Evolutionary conservation across 108 stramenopile genomes (phyloP).

Genomic region (Conticribra weissflogii): DNA sequence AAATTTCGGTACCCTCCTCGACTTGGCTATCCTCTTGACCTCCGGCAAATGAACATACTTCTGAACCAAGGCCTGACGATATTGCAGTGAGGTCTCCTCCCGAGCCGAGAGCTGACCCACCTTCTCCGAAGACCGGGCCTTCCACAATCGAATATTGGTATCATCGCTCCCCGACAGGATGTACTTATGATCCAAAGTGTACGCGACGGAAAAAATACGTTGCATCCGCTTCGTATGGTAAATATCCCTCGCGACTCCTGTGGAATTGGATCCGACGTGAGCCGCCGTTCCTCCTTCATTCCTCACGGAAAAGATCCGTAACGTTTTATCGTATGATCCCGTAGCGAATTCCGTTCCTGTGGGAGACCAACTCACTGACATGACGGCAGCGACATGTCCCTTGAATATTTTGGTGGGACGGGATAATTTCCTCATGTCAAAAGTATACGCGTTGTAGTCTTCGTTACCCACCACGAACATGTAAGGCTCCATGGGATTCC

Average conservation of each 20-base stretch:
- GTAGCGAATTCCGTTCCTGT: constrained; percentile 97
- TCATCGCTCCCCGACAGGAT: constrained; percentile 97
- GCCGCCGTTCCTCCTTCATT: constrained; percentile 55
- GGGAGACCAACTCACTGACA: constrained; percentile 93
- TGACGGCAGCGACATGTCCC: constrained; percentile 97
- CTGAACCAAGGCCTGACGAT: constrained; percentile 85
- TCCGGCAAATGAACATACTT: constrained; percentile 94
- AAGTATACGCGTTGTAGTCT: constrained; percentile 94
- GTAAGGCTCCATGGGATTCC: constrained; percentile 99
- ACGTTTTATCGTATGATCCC: constrained; percentile 94
- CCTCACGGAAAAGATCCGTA: constrained; percentile 85
- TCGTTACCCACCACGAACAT: constrained; percentile 98
- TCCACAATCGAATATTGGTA: constrained; percentile 97
- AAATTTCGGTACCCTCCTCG: constrained; percentile 90
- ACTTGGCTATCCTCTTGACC: constrained; percentile 86
- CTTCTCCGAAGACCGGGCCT: constrained; percentile 91
- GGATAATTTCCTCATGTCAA: constrained; percentile 95
- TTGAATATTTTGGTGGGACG: constrained; percentile 92
- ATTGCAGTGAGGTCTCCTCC: constrained; percentile 87
- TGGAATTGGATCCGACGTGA: constrained; percentile 21
- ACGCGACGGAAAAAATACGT: constrained; percentile 94
- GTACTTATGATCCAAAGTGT: constrained; percentile 91
- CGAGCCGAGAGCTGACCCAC: constrained; percentile 85
- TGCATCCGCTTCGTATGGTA: constrained; percentile 99
- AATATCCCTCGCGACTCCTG: constrained; percentile 81